Evolutionary conservation across 2,329 filamentous ascomycete species (phyloP).

Genomic region (Ceratocystis diversiconidia): DNA sequence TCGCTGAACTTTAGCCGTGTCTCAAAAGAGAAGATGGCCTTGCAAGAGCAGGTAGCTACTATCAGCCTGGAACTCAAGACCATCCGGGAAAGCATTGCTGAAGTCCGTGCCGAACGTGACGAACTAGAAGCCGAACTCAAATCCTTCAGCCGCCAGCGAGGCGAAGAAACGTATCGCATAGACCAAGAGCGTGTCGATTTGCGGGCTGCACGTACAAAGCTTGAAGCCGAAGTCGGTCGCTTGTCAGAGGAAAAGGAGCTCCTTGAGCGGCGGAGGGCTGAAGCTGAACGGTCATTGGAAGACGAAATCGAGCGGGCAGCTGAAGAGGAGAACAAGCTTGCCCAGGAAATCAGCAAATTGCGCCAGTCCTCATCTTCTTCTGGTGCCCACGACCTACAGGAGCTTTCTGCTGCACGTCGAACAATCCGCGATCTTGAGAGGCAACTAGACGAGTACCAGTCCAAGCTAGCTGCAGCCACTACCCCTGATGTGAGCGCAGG

Average conservation of each 20-base stretch:
- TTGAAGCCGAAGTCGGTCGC: conserved; percentile 52
- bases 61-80: conserved; percentile 47
- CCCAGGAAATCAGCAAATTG: conserved; percentile 39
- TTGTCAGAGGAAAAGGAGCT: conserved; percentile 49
- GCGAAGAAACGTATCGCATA: conserved; percentile 44
- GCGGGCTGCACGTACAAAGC: conserved; percentile 50
- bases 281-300: conserved; percentile 49
- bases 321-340: conserved; percentile 49
- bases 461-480: conserved; percentile 27
- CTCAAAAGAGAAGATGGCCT: conserved; percentile 44
- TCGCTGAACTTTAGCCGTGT: conserved; percentile 43
- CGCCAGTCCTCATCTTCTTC: conserved; percentile 31
- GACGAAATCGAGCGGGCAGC: conserved; percentile 52
- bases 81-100: conserved; percentile 40
- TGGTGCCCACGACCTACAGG: conserved; percentile 36
- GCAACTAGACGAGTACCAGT: conserved; percentile 41
- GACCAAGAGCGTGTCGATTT: conserved; percentile 58
- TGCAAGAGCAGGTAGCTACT: conserved; percentile 49
- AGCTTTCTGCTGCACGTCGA: conserved; percentile 44
- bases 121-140: conserved; percentile 41
- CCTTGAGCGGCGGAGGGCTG: conserved; percentile 41
- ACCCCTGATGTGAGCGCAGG: conserved; percentile 24
- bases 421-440: conserved; percentile 53
- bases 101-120: conserved; percentile 50
- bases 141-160: conserved; percentile 27